Evolutionary conservation across 2,329 filamentous ascomycete genomes (phyloP).

Genomic region (Hypoxylon sp.): DNA sequence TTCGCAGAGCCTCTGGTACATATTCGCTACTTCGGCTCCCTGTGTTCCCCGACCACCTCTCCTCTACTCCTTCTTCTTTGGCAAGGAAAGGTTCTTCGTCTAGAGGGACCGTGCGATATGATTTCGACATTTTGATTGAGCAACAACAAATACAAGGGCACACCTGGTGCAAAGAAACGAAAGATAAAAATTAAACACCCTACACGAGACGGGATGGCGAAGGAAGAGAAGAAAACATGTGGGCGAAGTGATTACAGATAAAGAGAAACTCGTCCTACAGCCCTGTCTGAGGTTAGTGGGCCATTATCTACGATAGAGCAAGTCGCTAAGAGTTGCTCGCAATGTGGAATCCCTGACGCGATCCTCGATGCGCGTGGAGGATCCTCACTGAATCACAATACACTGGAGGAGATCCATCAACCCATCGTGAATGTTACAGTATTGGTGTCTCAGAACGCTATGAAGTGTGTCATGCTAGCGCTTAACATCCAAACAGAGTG

Average conservation of each 20-base stretch:
- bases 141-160: slow-evolving; percentile 43
- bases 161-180: slow-evolving; percentile 50
- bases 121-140: slow-evolving; percentile 51
- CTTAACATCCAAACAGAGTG: slow-evolving; percentile 40
- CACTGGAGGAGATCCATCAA: slow-evolving; percentile 30
- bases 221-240: slow-evolving; percentile 32
- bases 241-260: slow-evolving; percentile 11
- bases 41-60: slow-evolving; percentile 46
- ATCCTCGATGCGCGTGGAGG: slow-evolving; percentile 37
- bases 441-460: slow-evolving; percentile 46
- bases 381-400: slow-evolving; percentile 36
- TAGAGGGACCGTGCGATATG: slow-evolving; percentile 54
- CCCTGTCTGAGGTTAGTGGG: slow-evolving; percentile 24
- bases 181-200: slow-evolving; percentile 23
- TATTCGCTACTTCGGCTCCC: slow-evolving; percentile 38
- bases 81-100: slow-evolving; percentile 56
- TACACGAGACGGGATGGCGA: slow-evolving; percentile 24
- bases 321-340: slow-evolving; percentile 41
- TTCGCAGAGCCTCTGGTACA: slow-evolving; percentile 38
- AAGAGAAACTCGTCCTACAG: slow-evolving; percentile 23
- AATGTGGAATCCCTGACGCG: slow-evolving; percentile 27
- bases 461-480: slow-evolving; percentile 43
- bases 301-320: slow-evolving; percentile 20
- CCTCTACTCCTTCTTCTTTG: slow-evolving; percentile 45
- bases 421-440: slow-evolving; percentile 39